phyloP scores from a whole-genome alignment of 2,329 filamentous ascomycete species.

The Plectosphaerella plurivora region DNA sequence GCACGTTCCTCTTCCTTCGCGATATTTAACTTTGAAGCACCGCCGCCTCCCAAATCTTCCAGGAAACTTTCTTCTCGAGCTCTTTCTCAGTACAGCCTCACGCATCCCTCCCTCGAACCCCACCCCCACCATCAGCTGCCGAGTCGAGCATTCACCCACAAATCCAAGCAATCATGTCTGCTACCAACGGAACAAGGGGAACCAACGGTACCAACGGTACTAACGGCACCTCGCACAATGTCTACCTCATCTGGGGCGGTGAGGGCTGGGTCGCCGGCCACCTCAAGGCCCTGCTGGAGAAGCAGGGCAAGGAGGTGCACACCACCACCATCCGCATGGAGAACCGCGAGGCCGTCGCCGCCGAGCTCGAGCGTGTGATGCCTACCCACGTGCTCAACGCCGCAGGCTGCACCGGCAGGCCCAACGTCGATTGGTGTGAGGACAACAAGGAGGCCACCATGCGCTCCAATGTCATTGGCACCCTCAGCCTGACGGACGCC shows the following conservation, averaged over 20 bases:
- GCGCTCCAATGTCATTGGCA: slow-evolving; percentile 63
- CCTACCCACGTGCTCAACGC: slow-evolving; percentile 65
- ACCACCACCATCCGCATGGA: slow-evolving; percentile 63
- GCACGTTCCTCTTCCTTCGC: too few species aligned
- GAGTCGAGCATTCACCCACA: background rate
- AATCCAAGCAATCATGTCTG: background rate
- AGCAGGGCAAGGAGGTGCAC: slow-evolving; percentile 56
- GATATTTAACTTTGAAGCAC: too few species aligned
- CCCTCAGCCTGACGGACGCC: slow-evolving; percentile 57
- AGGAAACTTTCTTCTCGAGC: too few species aligned
- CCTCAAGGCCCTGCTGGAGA: slow-evolving; percentile 52
- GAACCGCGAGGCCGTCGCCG: slow-evolving; percentile 51
- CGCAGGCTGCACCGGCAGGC: slow-evolving; percentile 61
- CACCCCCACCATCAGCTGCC: too few species aligned
- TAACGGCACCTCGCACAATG: slow-evolving; percentile 24
- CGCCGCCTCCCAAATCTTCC: too few species aligned
- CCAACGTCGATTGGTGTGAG: slow-evolving; percentile 70
- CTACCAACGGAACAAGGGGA: background rate
- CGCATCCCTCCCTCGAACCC: too few species aligned
- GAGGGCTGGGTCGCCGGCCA: slow-evolving; percentile 61
- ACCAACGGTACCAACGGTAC: slow-evolving; percentile 19
- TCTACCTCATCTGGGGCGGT: slow-evolving; percentile 62
- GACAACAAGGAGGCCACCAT: slow-evolving; percentile 64
- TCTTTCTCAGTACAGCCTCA: too few species aligned
- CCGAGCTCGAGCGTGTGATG: slow-evolving; percentile 52